Conservation (phyloP, 805 yeast genomes). For the Nakazawaea ishiwadae region DNA sequence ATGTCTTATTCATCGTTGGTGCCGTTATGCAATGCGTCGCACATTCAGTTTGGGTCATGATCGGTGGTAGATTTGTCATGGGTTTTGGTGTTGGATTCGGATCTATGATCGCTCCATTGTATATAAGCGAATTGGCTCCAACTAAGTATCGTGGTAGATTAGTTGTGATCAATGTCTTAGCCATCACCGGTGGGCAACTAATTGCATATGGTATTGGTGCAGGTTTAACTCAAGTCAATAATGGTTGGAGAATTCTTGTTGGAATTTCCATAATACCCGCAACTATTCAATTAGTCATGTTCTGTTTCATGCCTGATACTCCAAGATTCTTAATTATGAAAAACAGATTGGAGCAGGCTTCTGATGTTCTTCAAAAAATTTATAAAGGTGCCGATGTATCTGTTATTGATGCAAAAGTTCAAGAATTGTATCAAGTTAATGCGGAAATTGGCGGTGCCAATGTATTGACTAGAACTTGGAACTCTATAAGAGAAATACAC, state of each 20-base stretch:
- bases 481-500: constrained; percentile 37
- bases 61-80: constrained; percentile 45
- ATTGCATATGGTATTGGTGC: constrained; percentile 51
- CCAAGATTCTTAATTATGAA: constrained; percentile 47
- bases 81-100: constrained; percentile 56
- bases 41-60: constrained; percentile 42
- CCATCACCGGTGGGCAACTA: constrained; percentile 54
- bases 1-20: constrained; percentile 43
- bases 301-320: constrained; percentile 48
- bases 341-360: constrained; percentile 35
- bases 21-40: constrained; percentile 43
- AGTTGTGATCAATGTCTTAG: constrained; percentile 47
- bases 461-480: constrained; percentile 31
- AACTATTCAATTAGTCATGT: constrained; percentile 38
- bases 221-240: constrained; percentile 32
- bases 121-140: constrained; percentile 51
- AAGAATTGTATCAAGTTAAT: constrained; percentile 32
- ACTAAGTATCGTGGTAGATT: constrained; percentile 46
- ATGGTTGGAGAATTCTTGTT: constrained; percentile 51
- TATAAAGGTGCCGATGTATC: constrained; percentile 33
- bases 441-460: constrained; percentile 4
- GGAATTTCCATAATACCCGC: constrained; percentile 50
- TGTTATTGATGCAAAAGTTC: constrained; percentile 35
- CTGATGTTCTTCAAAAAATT: constrained; percentile 31
- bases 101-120: constrained; percentile 48